phyloP scores from a whole-genome alignment of 2,329 filamentous ascomycete species.

The Pseudocercospora fijiensis region DNA sequence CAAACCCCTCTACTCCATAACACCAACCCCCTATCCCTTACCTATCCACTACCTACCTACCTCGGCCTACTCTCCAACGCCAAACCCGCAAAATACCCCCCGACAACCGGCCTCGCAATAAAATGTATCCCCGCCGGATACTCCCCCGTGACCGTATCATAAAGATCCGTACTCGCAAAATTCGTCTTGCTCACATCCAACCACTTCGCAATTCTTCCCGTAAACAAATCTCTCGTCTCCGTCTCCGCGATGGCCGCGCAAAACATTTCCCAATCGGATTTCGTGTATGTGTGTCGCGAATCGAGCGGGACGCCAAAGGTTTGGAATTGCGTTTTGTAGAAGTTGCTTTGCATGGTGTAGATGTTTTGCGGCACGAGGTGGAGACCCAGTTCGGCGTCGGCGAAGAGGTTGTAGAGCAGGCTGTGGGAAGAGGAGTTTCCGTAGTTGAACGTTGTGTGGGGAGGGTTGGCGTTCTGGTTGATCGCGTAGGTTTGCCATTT shows the following conservation, averaged over 20 bases:
- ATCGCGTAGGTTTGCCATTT: conserved; percentile 35
- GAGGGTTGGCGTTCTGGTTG: conserved; percentile 38
- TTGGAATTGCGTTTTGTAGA: conserved; percentile 53
- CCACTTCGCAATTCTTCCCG: conserved; percentile 50
- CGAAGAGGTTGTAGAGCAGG: conserved; percentile 57
- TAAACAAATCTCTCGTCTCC: conserved; percentile 50
- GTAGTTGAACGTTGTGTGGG: conserved; percentile 53
- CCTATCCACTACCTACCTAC: no score
- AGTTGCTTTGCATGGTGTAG: conserved; percentile 55
- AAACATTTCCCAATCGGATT: conserved; percentile 55
- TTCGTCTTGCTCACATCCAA: conserved; percentile 51
- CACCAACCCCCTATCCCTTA: no score
- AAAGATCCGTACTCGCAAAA: conserved; percentile 53
- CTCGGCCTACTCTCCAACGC: conserved; percentile 36
- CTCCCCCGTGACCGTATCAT: conserved; percentile 49
- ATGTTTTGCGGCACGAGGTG: conserved; percentile 52
- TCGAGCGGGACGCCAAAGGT: conserved; percentile 56
- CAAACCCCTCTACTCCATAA: no score
- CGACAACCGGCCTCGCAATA: conserved; percentile 53
- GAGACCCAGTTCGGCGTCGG: conserved; percentile 49
- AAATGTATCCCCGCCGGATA: conserved; percentile 40
- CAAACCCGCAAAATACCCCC: conserved; percentile 53
- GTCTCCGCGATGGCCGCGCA: conserved; percentile 47
- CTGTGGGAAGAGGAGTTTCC: conserved; percentile 38
- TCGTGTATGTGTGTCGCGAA: conserved; percentile 47